phyloP scores from a whole-genome alignment of 805 yeast species.

The Pichia exigua region DNA sequence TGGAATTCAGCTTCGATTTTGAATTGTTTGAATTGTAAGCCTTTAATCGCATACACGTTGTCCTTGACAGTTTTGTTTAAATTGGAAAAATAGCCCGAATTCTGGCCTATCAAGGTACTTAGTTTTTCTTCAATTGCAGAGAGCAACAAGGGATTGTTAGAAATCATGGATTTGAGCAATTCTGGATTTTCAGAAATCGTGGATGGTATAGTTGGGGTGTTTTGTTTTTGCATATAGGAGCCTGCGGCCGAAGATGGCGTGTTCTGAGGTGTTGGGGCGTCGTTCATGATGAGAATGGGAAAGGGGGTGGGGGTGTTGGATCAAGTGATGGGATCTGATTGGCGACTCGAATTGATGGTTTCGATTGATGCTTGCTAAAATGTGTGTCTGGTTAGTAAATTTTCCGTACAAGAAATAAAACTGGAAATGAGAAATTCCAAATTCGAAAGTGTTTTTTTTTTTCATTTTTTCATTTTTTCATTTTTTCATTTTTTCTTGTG shows the following conservation, averaged over 20 bases:
- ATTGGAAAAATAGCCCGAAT: constrained; percentile 75
- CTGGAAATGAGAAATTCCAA: neutral
- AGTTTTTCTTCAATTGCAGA: constrained; percentile 87
- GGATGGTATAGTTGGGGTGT: constrained; percentile 50
- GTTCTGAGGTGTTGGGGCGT: constrained; percentile 98
- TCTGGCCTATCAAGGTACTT: constrained; percentile 75
- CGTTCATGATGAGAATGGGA: constrained; percentile 1
- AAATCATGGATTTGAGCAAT: constrained; percentile 34
- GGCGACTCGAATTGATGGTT: too few species aligned
- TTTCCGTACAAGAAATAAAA: too few species aligned
- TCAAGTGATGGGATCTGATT: too few species aligned
- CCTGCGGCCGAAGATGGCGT: constrained; percentile 86
- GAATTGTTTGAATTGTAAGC: constrained; percentile 72
- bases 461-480: too few species aligned
- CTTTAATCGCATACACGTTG: constrained; percentile 75
- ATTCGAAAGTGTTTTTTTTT: too few species aligned
- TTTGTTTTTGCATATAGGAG: constrained; percentile 53
- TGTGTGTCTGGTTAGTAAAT: too few species aligned
- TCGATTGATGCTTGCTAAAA: too few species aligned
- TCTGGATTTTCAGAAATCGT: constrained; percentile 62
- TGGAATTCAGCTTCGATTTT: constrained; percentile 87
- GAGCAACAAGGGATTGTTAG: constrained; percentile 65
- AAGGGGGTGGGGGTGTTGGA: too few species aligned
- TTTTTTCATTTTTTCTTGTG: too few species aligned
- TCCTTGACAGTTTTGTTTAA: constrained; percentile 67